Base-by-base conservation (phyloP, 768 basidiomycete species). In the Russula abietina region DNA sequence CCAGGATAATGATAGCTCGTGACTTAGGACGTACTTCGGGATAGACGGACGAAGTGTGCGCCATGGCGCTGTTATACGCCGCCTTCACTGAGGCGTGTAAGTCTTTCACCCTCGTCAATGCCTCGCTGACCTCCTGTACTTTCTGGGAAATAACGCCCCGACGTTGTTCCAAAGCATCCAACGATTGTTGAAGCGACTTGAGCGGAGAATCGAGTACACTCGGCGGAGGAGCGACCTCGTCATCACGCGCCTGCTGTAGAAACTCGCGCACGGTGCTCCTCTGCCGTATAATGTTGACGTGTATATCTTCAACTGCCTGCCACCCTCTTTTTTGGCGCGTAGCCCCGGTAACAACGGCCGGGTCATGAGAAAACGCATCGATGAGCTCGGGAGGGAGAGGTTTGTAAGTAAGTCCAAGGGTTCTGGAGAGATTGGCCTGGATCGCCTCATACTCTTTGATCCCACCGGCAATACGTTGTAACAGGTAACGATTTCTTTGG, bases 351-450 rank as follows among this genome's bases (percentile, higher is more conserved):
- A 90, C 84, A n/a, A 85, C 83, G 2, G 87, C 83, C 53, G 89
- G 89, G 70, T 92, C 89, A 62, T 88, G 88, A 41, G 80, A 82
- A 68, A 90, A 84, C 3, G 88, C 86, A 54, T 91, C 89, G 41
- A 89, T 72, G 8, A 91, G 77, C 24, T 89, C 87, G 66, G 77
- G 76, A 8, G 89, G 85, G 45, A 91, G 75, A 43, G 75, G 74
- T 17, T 70, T 74, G 66, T 83, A 76, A 9, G 76, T 71, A 32
- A 81, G 71, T 17, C 79, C 83, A 26, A 86, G 75, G 4, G 78
- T 71, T 26, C 75, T 75, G 62, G 80, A 76, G 45, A 86, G 74
- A 36, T 76, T 75, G n/a, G 78, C 73, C 67, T 84, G 87, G 12
- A 85, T 73, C 10, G 76, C 69, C 61, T 91, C 87, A 62, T 85